A percentile compares a stretch with the other conserved stretches of the same genome.
Conservation (phyloP, 2,329 filamentous ascomycete species). For the Mycosphaerella sp. region DNA sequence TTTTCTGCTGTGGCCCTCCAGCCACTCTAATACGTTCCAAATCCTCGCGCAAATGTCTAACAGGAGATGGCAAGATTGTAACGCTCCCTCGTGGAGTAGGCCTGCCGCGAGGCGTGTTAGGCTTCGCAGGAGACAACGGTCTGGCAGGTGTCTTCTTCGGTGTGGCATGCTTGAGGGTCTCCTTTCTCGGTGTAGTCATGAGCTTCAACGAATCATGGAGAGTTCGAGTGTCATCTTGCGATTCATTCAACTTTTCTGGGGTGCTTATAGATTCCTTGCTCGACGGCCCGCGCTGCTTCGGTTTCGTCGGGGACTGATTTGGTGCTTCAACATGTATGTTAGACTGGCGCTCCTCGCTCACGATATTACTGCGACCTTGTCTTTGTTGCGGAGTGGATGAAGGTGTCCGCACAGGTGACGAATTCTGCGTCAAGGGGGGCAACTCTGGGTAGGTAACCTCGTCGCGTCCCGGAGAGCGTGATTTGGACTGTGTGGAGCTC, state of each 20-base stretch:
- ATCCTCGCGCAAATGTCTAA: constrained; percentile 27
- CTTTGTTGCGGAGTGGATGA: constrained; percentile 19
- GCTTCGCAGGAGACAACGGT: constrained; percentile 38
- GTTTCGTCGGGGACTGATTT: constrained; percentile 25
- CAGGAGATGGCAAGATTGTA: constrained; percentile 21
- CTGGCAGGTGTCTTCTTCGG: constrained; percentile 36
- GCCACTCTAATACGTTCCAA: constrained; percentile 18
- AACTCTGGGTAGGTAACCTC: constrained; percentile 22
- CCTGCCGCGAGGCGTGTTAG: constrained; percentile 32
- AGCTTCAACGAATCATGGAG: constrained; percentile 41
- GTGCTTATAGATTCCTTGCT: constrained; percentile 11
- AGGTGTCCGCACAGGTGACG: constrained; percentile 16
- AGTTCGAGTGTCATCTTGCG: constrained; percentile 18
- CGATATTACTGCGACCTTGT: constrained; percentile 2
- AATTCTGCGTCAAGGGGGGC: constrained; percentile 12
- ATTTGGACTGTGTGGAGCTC: not conserved
- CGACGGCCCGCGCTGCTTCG: constrained; percentile 28
- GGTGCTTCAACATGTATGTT: constrained; percentile 19
- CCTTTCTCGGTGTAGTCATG: constrained; percentile 45
- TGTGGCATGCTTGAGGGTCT: constrained; percentile 36
- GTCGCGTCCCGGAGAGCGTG: constrained; percentile 15
- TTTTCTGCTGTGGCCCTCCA: constrained; percentile 25
- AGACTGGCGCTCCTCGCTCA: constrained; percentile 5
- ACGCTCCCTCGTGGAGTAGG: constrained; percentile 26
- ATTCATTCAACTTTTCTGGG: constrained; percentile 16